Evolutionary conservation across 164 flowering plant species (phyloP).

Genomic region (Chimonanthus salicifolius): DNA sequence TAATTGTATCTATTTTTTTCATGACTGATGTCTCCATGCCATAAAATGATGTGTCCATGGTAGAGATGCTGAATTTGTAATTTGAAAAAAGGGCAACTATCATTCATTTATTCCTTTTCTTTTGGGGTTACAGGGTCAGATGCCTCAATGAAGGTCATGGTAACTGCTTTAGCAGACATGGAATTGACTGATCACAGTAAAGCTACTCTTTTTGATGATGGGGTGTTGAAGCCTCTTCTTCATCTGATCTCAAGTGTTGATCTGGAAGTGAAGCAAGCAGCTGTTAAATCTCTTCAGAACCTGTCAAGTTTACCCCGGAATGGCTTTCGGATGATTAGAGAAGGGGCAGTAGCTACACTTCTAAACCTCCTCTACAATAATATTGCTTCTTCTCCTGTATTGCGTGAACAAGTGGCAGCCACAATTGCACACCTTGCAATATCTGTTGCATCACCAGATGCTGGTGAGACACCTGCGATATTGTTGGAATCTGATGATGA

Average conservation of each 20-base stretch:
- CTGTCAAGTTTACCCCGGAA: constrained; percentile 50
- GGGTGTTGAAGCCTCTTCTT: constrained; percentile 47
- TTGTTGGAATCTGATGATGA: constrained; percentile 60
- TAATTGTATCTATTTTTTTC: no score
- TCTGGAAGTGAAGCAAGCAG: constrained; percentile 29
- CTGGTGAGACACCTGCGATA: constrained; percentile 21
- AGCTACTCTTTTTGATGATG: constrained; percentile 44
- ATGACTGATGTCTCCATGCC: no score
- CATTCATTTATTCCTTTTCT: background rate
- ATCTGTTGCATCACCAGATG: constrained; percentile 36
- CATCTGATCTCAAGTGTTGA: constrained; percentile 34
- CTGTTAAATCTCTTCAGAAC: constrained; percentile 47
- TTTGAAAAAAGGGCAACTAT: background rate
- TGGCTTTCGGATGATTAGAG: constrained; percentile 52
- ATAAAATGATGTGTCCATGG: no score
- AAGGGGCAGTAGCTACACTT: constrained; percentile 42
- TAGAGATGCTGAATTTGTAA: background rate
- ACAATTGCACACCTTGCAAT: constrained; percentile 52
- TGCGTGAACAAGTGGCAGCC: constrained; percentile 46
- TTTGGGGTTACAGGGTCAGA: constrained; percentile 41
- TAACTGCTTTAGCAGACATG: constrained; percentile 55
- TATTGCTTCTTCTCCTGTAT: constrained; percentile 24
- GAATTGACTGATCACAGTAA: constrained; percentile 61
- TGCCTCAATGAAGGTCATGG: constrained; percentile 47
- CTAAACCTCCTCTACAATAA: constrained; percentile 41